Conservation (phyloP, 306 rosid genomes). For the Casuarina equisetifolia region DNA sequence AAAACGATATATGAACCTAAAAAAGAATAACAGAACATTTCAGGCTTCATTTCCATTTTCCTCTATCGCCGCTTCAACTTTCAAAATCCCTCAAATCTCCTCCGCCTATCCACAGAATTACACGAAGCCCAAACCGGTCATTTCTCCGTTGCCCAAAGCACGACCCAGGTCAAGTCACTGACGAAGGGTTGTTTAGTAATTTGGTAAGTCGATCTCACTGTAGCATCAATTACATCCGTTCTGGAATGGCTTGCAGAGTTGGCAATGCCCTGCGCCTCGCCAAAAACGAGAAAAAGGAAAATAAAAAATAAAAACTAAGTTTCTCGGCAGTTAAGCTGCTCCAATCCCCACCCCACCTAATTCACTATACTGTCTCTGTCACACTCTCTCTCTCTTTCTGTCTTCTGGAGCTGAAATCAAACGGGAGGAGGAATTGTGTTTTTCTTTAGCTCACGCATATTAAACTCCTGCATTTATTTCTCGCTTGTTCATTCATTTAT, state of each 20-base stretch:
- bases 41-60: background rate
- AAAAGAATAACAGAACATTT: background rate
- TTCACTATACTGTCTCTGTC: constrained; percentile 10
- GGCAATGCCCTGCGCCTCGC: constrained; percentile 55
- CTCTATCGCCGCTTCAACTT: background rate
- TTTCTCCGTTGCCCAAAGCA: constrained; percentile 4
- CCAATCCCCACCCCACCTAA: constrained; percentile 45
- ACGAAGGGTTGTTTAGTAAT: constrained; percentile 19
- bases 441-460: constrained; percentile 8
- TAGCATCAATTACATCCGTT: constrained; percentile 40
- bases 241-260: constrained; percentile 89
- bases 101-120: constrained; percentile 12
- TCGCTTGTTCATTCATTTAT: constrained; percentile 28
- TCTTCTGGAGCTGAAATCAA: background rate
- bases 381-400: constrained; percentile 27
- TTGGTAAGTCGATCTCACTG: background rate
- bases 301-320: background rate
- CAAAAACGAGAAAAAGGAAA: background rate
- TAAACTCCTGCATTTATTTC: constrained; percentile 49
- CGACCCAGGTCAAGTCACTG: constrained; percentile 14
- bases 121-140: constrained; percentile 27
- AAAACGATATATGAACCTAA: background rate
- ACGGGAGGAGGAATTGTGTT: background rate
- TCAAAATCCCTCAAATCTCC: background rate
- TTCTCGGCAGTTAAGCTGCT: constrained; percentile 76